These are phyloP conservation scores for Grosmannia penicillata DNA, from an alignment of 2,329 filamentous ascomycete species.

Conservation along the genomic window DNA sequence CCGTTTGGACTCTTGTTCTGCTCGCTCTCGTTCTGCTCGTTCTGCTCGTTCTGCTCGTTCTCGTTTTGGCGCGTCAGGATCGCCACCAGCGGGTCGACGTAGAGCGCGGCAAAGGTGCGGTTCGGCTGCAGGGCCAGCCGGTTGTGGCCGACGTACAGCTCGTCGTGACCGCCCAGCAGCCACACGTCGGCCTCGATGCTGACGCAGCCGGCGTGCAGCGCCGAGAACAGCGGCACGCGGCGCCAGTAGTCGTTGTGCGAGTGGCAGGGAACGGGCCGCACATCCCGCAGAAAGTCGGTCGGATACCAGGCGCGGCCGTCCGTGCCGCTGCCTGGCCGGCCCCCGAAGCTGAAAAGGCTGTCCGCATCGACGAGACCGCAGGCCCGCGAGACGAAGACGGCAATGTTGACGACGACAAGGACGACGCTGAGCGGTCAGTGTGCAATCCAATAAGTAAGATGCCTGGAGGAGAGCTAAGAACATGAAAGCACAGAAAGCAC, in stretches of 20 bases:
- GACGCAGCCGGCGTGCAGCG: constrained; percentile 41
- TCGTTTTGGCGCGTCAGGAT: constrained; percentile 37
- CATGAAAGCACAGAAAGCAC: too few relatives aligned
- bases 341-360: constrained; percentile 20
- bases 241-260: constrained; percentile 62
- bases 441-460: too few relatives aligned
- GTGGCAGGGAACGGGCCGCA: constrained; percentile 22
- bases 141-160: constrained; percentile 40
- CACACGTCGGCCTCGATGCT: constrained; percentile 57
- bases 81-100: constrained; percentile 47
- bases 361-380: constrained; percentile 11
- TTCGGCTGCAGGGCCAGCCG: constrained; percentile 34
- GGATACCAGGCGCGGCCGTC: constrained; percentile 29
- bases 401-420: constrained; percentile 8
- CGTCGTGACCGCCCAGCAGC: constrained; percentile 15
- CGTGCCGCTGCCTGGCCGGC: constrained; percentile 19
- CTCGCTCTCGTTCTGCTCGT: constrained; percentile 18
- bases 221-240: constrained; percentile 46
- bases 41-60: constrained; percentile 23
- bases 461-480: too few relatives aligned
- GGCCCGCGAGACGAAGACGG: constrained; percentile 7
- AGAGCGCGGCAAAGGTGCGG: constrained; percentile 46
- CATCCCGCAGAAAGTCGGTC: constrained; percentile 34
- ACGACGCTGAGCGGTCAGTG: constrained; percentile 3
- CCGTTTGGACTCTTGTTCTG: too few relatives aligned